phyloP scores from a whole-genome alignment of 306 rosid genomes.

The Gastrolobium bilobum region DNA sequence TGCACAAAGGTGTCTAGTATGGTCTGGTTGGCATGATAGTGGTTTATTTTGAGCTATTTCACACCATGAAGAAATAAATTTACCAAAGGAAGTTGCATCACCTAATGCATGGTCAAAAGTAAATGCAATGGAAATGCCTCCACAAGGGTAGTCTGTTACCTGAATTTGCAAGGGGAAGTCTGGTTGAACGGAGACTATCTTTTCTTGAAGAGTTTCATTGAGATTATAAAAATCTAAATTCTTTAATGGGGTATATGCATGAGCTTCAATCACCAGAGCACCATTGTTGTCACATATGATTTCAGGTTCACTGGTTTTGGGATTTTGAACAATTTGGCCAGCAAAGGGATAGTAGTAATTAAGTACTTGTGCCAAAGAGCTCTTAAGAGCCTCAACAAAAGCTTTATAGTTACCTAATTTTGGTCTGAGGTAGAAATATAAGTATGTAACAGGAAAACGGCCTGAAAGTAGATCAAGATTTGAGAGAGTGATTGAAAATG shows the following conservation, averaged over 20 bases:
- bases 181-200: conserved; percentile 64
- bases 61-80: conserved; percentile 75
- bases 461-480: conserved; percentile 92
- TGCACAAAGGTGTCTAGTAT: conserved; percentile 62
- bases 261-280: conserved; percentile 71
- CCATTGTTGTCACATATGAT: conserved; percentile 81
- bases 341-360: conserved; percentile 71
- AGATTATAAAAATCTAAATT: conserved; percentile 70
- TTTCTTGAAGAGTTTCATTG: conserved; percentile 59
- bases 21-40: conserved; percentile 65
- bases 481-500: conserved; percentile 64
- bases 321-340: conserved; percentile 70
- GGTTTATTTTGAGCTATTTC: conserved; percentile 68
- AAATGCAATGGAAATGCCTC: conserved; percentile 77
- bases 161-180: conserved; percentile 72
- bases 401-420: conserved; percentile 30
- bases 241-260: conserved; percentile 58
- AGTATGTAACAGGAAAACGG: conserved; percentile 86
- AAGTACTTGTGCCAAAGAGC: conserved; percentile 66
- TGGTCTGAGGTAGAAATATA: conserved; percentile 73
- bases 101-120: conserved; percentile 93
- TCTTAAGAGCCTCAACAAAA: conserved; percentile 58
- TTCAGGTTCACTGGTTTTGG: conserved; percentile 72
- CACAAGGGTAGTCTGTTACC: conserved; percentile 73
- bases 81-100: conserved; percentile 85